Base-by-base conservation (phyloP, 371 early-diverging fungal species). In the Mucor velutinosus region DNA sequence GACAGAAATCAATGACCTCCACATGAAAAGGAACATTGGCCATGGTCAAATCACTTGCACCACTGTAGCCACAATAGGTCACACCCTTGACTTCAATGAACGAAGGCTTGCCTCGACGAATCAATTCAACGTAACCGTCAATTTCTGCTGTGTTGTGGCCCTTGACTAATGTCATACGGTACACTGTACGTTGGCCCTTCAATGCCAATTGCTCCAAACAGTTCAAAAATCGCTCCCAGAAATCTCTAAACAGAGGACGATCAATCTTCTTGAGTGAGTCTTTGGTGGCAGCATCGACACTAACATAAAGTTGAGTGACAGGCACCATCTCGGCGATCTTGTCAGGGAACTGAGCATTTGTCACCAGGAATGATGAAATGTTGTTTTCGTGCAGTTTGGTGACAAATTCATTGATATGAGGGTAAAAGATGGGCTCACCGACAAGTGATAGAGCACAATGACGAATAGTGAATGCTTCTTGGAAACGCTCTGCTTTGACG, bases 391-490 rank as follows among this genome's bases (percentile, higher is more conserved):
- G 93, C 55, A 94, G 71, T 60, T 89, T 69, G 29, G 81, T 82
- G 7, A 92, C 85, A 72, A 93, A 90, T 66, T 93, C 92, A 69
- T 94, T 94, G 81, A 94, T 94, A 55, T 91, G 87, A 12, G 92
- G 93, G 73, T 94, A 94, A 64, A 92, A 91, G 66, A 94, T 92
- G 21, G 94, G 94, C 65, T 94, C 92, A 29, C 93, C 93, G 4
- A 89, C 89, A 30, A 89, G 77, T 0, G 90, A 90, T 57, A 93
- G 75, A 17, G 93, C 93, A 72, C 92, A 92, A 65, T 93, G 93
- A 43, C 82, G 81, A 57, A 90, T 85, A 41, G 85, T 80, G 5
- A 82, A 81, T 4, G 92, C 94, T 69, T 94, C 93, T 59, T 92
- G 81, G 73, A 91, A 90, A 43, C 91, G 84, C 47, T 92, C 91